Evolutionary conservation across 768 basidiomycete genomes (phyloP).

Genomic region (Boletus edulis): DNA sequence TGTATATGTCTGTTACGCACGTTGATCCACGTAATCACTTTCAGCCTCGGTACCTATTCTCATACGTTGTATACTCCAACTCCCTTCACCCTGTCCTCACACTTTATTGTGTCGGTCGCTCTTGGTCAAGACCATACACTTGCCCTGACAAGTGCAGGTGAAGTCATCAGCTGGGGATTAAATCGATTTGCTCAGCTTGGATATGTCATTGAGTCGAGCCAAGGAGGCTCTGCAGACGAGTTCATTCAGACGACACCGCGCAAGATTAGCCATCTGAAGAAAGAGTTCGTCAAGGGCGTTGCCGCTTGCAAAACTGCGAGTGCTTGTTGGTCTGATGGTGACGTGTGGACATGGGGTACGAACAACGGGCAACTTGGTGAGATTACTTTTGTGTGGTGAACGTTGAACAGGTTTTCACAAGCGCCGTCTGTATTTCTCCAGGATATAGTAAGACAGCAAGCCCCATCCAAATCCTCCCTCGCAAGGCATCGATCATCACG

Average conservation of each 20-base stretch:
- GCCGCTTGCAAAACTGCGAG: conserved; percentile 86
- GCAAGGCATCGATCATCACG: conserved; percentile 76
- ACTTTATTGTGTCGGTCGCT: conserved; percentile 64
- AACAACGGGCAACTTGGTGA: conserved; percentile 89
- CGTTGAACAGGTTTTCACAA: background rate
- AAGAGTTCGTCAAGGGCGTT: conserved; percentile 74
- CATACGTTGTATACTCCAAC: conserved; percentile 78
- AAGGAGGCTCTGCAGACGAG: conserved; percentile 55
- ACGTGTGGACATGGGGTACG: conserved; percentile 89
- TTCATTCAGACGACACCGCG: conserved; percentile 74
- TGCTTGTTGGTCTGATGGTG: conserved; percentile 77
- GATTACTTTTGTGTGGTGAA: conserved; percentile 7
- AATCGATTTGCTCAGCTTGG: conserved; percentile 90
- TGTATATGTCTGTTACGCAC: background rate
- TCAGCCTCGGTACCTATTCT: conserved; percentile 67
- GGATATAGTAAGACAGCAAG: conserved; percentile 77
- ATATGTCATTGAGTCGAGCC: conserved; percentile 65
- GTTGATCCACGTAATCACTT: background rate
- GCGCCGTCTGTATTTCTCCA: conserved; percentile 20
- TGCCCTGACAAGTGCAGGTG: conserved; percentile 74
- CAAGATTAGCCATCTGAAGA: conserved; percentile 75
- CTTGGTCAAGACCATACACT: conserved; percentile 95
- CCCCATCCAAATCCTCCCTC: conserved; percentile 72
- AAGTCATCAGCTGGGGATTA: conserved; percentile 87
- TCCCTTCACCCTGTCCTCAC: conserved; percentile 54